Evolutionary conservation across 2,329 filamentous ascomycete species (phyloP).

Genomic region (Hymenoscyphus fraxineus): DNA sequence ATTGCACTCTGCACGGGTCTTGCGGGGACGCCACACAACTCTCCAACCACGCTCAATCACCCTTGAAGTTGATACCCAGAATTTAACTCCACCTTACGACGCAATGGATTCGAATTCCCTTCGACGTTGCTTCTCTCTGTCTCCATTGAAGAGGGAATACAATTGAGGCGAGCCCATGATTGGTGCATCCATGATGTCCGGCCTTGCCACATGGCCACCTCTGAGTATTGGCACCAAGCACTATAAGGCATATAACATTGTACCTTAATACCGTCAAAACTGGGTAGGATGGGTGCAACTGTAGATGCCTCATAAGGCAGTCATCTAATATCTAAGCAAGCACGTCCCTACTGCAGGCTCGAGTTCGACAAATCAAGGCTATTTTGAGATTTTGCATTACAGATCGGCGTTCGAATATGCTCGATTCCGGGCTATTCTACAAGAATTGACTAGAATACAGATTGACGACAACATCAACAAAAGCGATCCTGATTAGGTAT

Average conservation of each 20-base stretch:
- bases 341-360: no score
- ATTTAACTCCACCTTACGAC: not conserved
- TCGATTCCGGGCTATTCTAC: no score
- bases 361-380: no score
- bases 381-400: no score
- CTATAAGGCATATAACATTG: not conserved
- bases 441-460: no score
- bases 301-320: no score
- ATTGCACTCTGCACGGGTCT: not conserved
- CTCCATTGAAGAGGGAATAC: not conserved
- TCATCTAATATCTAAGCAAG: no score
- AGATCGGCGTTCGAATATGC: no score
- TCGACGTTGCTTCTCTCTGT: not conserved
- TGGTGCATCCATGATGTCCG: not conserved
- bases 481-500: no score
- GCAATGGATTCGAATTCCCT: not conserved
- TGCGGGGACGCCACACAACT: not conserved
- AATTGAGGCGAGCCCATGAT: not conserved
- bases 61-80: not conserved
- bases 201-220: not conserved
- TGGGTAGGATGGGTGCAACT: no score
- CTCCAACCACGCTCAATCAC: not conserved
- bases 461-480: no score
- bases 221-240: not conserved
- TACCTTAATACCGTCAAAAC: no score